phyloP scores from a whole-genome alignment of 2,329 filamentous ascomycete species.

The Ustulina deusta region DNA sequence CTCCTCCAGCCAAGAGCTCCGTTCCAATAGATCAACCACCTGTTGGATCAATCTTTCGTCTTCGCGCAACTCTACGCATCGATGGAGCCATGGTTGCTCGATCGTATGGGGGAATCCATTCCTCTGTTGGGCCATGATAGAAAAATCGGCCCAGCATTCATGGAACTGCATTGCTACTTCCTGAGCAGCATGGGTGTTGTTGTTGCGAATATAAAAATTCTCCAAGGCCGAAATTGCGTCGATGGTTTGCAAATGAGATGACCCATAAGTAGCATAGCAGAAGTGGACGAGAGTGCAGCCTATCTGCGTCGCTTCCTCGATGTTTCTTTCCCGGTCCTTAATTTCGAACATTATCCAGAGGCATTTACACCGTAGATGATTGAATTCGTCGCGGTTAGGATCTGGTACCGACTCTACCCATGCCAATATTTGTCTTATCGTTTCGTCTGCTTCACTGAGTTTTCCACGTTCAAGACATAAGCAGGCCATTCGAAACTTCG shows the following conservation, averaged over 20 bases:
- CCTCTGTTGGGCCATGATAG: slow-evolving; percentile 22
- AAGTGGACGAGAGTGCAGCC: slow-evolving; percentile 42
- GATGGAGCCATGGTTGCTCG: slow-evolving; percentile 47
- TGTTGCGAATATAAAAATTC: slow-evolving; percentile 40
- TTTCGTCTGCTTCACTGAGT: slow-evolving; percentile 42
- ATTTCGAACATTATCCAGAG: slow-evolving; percentile 47
- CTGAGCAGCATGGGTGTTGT: slow-evolving; percentile 34
- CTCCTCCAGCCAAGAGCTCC: slow-evolving; percentile 39
- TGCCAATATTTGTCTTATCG: slow-evolving; percentile 40
- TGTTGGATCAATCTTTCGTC: slow-evolving; percentile 43
- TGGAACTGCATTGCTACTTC: slow-evolving; percentile 42
- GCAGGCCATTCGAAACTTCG: slow-evolving; percentile 45
- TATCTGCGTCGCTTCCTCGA: slow-evolving; percentile 40
- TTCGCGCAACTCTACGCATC: slow-evolving; percentile 46
- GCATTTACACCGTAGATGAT: slow-evolving; percentile 46
- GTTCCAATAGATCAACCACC: slow-evolving; percentile 45
- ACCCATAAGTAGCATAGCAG: slow-evolving; percentile 44
- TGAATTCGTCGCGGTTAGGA: slow-evolving; percentile 18
- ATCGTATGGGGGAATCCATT: slow-evolving; percentile 46
- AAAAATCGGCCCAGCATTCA: slow-evolving; percentile 41
- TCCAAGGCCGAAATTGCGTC: slow-evolving; percentile 48
- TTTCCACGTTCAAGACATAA: slow-evolving; percentile 39
- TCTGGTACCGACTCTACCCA: slow-evolving; percentile 43
- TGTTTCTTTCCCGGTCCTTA: slow-evolving; percentile 41
- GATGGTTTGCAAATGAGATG: slow-evolving; percentile 46